Base-by-base conservation (phyloP, 768 basidiomycete species). In the Leccinum longicurvipes region DNA sequence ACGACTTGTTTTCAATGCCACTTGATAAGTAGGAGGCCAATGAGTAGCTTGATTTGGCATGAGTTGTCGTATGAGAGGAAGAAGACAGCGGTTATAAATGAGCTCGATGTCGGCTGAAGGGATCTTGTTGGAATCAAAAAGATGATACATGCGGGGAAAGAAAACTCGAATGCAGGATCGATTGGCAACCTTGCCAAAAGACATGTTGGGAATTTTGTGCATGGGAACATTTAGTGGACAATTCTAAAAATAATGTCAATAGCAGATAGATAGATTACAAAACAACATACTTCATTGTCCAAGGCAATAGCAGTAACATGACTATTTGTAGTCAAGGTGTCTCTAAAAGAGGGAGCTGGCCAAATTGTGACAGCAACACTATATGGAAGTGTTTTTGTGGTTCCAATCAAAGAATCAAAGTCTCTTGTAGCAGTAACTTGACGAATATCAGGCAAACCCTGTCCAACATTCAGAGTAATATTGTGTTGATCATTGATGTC, bases 351-450 rank as follows among this genome's bases (percentile, higher is more conserved):
- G 0, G 57, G 46, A 7, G 51, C 15, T 3, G 59, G 53, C 31
- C 45, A 51, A 9, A 60, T 17, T 0, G 41, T 15, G 0, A 60
- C 1, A 0, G 50, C 7, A 1, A 54, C 45, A 4, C 1, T 7
- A 10, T 58, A 60, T 0, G 57, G 57, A 0, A 60, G 34, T 6
- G 45, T 25, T 1, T 39, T 27, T 0, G 59, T 53, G 12, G 39
- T 51, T 28, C 57, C 53, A 1, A 60, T 58, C 24, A 60, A 28
- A 0, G 53, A 60, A n/a, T 60, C 47, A 15, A 24, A 58, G 28
- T 60, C 42, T 0, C 28, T 4, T 19, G 57, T 54, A 0, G 17
- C 6, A 1, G 11, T 24, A 4, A 51, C 6, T 2, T 14, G 14
- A 3, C 3, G 1, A 1, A 29, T 58, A 21, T 15, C 23, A 2